phyloP scores from a whole-genome alignment of 192 early-diverging fungal species.

The Backusella morwellensis region DNA sequence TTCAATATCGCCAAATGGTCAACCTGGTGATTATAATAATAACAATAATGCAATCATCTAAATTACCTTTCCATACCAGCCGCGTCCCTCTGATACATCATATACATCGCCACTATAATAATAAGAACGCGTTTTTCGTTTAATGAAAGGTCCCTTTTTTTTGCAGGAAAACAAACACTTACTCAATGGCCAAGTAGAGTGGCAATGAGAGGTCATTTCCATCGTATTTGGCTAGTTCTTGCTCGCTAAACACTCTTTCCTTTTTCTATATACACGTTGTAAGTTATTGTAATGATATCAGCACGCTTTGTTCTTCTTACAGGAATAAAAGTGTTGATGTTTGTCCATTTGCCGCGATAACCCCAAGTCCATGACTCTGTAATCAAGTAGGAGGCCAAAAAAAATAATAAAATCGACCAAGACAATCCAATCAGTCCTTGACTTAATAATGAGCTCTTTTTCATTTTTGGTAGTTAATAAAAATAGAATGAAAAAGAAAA shows the following conservation, averaged over 20 bases:
- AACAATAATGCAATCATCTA: background rate
- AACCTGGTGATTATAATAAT: background rate
- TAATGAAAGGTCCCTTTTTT: no score
- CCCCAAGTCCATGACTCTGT: slow-evolving; percentile 81
- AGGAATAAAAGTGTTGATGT: slow-evolving; percentile 69
- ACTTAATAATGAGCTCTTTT: background rate
- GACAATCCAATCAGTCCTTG: slow-evolving; percentile 6
- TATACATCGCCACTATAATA: slow-evolving; percentile 83
- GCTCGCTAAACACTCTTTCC: slow-evolving; percentile 66
- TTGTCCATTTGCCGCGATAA: slow-evolving; percentile 66
- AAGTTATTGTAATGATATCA: background rate
- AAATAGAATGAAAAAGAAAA: background rate
- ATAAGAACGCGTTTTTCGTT: background rate
- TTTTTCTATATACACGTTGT: slow-evolving; percentile 31
- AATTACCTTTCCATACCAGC: slow-evolving; percentile 78
- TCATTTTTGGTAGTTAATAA: background rate
- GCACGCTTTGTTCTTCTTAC: slow-evolving; percentile 27
- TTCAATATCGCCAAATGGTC: background rate
- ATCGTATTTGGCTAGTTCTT: slow-evolving; percentile 81
- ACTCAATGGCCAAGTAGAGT: slow-evolving; percentile 88
- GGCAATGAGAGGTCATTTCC: slow-evolving; percentile 79
- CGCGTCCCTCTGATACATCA: slow-evolving; percentile 79
- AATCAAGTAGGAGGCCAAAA: slow-evolving; percentile 61
- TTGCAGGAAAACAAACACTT: slow-evolving; percentile 19
- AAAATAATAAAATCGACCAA: slow-evolving; percentile 39